phyloP scores from a whole-genome alignment of 2,329 filamentous ascomycete species.

The Calonectria multiphialidica region DNA sequence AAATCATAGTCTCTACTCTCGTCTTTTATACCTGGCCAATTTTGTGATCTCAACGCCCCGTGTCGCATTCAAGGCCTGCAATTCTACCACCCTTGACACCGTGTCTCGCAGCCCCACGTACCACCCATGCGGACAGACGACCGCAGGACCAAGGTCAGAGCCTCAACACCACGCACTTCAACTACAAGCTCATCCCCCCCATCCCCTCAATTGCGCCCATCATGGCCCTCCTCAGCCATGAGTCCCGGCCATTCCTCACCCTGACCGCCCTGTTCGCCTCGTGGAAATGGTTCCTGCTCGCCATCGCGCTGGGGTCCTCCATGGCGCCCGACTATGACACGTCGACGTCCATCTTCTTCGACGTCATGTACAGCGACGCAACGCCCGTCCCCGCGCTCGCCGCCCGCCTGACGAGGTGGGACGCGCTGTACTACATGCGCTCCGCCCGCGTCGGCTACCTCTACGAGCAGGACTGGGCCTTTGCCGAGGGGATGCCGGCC shows the following conservation, averaged over 20 bases:
- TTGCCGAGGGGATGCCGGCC: constrained; percentile 66
- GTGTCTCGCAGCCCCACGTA: constrained; percentile 13
- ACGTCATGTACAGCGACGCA: constrained; percentile 46
- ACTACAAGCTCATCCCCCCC: neutral
- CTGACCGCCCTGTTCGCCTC: constrained; percentile 59
- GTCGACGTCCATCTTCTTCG: constrained; percentile 69
- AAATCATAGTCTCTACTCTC: too few species aligned
- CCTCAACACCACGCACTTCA: constrained; percentile 20
- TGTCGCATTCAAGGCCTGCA: neutral
- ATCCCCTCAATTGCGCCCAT: neutral
- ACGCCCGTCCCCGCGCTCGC: constrained; percentile 59
- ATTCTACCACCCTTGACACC: neutral
- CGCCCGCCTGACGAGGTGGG: constrained; percentile 79
- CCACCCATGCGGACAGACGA: neutral
- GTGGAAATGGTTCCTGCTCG: constrained; percentile 78
- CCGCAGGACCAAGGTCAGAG: constrained; percentile 10
- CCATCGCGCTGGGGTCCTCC: constrained; percentile 64
- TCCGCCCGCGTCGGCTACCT: constrained; percentile 72
- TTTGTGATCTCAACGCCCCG: too few species aligned
- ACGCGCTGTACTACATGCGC: constrained; percentile 81
- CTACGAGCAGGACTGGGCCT: constrained; percentile 90
- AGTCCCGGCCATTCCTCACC: constrained; percentile 37
- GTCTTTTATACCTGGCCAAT: too few species aligned
- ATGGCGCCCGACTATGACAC: constrained; percentile 80
- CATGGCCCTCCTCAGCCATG: constrained; percentile 19